Evolutionary conservation across 2,329 filamentous ascomycete species (phyloP), one percentile per base, ranked within the genome.

Genomic region (Aureobasidium sp.): DNA sequence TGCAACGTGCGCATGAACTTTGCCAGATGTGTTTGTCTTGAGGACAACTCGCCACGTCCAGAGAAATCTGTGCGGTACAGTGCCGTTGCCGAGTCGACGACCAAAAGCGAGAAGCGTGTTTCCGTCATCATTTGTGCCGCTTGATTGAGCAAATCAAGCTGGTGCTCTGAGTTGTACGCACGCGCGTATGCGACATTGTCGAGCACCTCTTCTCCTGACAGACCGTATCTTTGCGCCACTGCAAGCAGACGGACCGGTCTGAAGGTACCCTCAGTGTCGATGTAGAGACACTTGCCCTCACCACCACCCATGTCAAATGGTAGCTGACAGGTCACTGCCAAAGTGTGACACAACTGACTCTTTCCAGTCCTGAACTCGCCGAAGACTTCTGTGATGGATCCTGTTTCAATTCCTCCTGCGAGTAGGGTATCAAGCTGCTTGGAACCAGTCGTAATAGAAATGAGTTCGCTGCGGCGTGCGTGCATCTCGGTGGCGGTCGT

Each of bases 401-500:
- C 95, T 0, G 94, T 99, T 76, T 99, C 95, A 56, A 99, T 84
- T 63, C 94, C 94, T 69, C 94, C 94, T 34, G 93, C 94, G 17
- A 99, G 84, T 26, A 99, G 81, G 15, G 94, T 97, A 72, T 99
- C 94, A 10, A 99, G 83, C 71, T 97, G 92, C 78, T 99, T 99
- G 9, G 94, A 97, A 63, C 95, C 94, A 3, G 94, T 99, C 3
- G 94, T 97, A 67, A 99, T 96, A 15, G 92, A 97, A 68, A 99
- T 99, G 63, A 99, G 84, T 76, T 97, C 94, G 75, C 91, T 97
- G 74, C 95, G 87, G 66, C 94, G 88, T 69, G 93, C 90, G 73
- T 99, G 95, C 92, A 99, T 99, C 77, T 99, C 95, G 0, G 94
- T 99, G 3, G 94, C 94, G 0, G 94, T 99, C 1, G 95, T 99